Base-by-base conservation (phyloP, 441 rosid species). In the Iberis amara region DNA sequence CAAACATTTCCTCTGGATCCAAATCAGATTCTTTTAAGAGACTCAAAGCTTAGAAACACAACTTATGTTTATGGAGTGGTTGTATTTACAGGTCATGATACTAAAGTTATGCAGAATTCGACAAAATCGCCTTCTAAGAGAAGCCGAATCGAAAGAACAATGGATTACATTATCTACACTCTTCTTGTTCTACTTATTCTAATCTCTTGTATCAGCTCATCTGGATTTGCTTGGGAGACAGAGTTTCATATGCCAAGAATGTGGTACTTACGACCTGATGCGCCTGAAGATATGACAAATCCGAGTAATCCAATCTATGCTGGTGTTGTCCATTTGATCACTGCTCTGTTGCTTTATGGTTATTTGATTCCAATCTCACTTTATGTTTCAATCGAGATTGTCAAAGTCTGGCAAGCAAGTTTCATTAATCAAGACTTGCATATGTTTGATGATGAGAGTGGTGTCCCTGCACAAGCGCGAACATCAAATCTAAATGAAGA, bases 401-500 rank as follows among this genome's bases (percentile, higher is more conserved):
- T 89, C 55, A 89, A 89, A 73, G 87, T 89, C 60, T 75, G 79
- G 74, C 97, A 89, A 73, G 97, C 95, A 44, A 61, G 57, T 57
- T 89, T 89, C 64, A 89, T 89, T 41, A 80, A 86, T 57, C 82
- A 80, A 49, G 97, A 89, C 73, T 62, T 75, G 26, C 75, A 71
- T 28, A 81, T 89, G 97, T 89, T 80, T 35, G 90, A 86, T 56
- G 88, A 83, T 64, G 95, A 78, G 61, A 73, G 85, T 28, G 95
- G 95, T 10, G 78, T 73, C 47, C 76, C 92, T 57, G 87, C 92
- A 35, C 73, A 67, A 47, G 97, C 97, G 14, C 74, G 97, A 38
- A 89, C 97, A 14, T 89, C 97, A 37, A 89, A 86, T 76, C 76
- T 89, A 52, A 89, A 89, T 10, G 97, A 89, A 68, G 97, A 89